Evolutionary conservation across 768 basidiomycete genomes (phyloP).

Genomic region (Pisolithus tinctorius): DNA sequence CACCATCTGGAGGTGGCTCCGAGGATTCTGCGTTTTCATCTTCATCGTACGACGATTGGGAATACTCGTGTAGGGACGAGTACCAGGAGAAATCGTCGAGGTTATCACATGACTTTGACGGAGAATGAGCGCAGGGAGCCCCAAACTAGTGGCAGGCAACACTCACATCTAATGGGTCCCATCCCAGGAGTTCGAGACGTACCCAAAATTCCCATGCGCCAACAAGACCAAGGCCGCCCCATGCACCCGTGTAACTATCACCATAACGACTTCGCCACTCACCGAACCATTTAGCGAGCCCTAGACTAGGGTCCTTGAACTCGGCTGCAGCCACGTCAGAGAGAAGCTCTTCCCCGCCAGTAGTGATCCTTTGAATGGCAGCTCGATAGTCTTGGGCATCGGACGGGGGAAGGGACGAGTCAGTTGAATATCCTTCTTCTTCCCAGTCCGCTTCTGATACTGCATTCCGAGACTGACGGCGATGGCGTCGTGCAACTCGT

Average conservation of each 20-base stretch:
- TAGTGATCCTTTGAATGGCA: constrained; percentile 50
- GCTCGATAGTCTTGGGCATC: constrained; percentile 64
- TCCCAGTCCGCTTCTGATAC: constrained; percentile 15
- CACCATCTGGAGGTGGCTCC: constrained; percentile 75
- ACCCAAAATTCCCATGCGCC: constrained; percentile 95
- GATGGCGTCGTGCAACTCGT: constrained; percentile 49
- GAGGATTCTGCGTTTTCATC: constrained; percentile 41
- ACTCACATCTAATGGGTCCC: constrained; percentile 80
- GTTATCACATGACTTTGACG: constrained; percentile 38
- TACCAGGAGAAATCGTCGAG: constrained; percentile 87
- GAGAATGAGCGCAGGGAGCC: constrained; percentile 2
- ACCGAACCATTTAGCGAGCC: constrained; percentile 57
- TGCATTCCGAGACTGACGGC: constrained; percentile 31
- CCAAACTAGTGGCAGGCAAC: neutral
- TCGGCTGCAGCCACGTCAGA: constrained; percentile 80
- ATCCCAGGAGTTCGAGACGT: constrained; percentile 77
- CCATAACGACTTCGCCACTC: constrained; percentile 71
- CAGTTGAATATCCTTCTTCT: constrained; percentile 90
- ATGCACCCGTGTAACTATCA: constrained; percentile 84
- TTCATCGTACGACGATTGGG: constrained; percentile 36
- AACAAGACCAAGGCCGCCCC: constrained; percentile 82
- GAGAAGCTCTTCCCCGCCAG: constrained; percentile 51
- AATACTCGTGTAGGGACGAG: constrained; percentile 69
- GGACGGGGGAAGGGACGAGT: constrained; percentile 58
- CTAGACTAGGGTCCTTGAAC: constrained; percentile 73